Evolutionary conservation across 257 asterid genomes (phyloP).

Genomic region (Nicotiana paniculata): DNA sequence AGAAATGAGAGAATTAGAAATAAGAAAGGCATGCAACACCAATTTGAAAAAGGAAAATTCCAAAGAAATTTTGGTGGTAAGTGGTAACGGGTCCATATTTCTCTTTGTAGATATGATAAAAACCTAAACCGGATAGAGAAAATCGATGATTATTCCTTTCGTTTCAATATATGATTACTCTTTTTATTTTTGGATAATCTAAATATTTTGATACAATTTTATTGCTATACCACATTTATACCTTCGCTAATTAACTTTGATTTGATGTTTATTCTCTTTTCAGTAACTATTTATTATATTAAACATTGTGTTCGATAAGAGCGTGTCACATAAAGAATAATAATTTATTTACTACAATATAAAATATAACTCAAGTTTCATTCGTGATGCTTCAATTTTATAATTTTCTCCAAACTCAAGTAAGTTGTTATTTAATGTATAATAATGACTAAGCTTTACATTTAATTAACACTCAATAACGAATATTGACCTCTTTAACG

Average conservation of each 20-base stretch:
- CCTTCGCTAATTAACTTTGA: neutral
- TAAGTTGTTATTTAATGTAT: neutral
- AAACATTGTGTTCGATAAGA: neutral
- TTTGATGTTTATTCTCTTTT: neutral
- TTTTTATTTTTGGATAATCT: neutral
- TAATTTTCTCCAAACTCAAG: neutral
- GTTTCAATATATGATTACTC: neutral
- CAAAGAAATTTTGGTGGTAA: neutral
- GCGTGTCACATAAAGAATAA: too few species aligned
- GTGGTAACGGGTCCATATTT: neutral
- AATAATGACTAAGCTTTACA: neutral
- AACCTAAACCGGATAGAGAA: neutral
- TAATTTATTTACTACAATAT: too few species aligned
- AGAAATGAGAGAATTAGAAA: neutral
- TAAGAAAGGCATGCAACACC: neutral
- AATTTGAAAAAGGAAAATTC: neutral
- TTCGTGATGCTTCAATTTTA: neutral
- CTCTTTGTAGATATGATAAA: neutral
- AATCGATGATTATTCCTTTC: neutral
- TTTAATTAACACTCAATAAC: neutral
- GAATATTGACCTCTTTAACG: neutral
- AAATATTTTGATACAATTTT: neutral
- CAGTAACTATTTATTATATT: neutral
- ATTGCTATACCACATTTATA: neutral
- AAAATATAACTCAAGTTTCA: neutral